A percentile compares a stretch with the other conserved stretches of the same genome.
phyloP scores from a whole-genome alignment of 2,329 filamentous ascomycete species.

The Neonectria sp. region DNA sequence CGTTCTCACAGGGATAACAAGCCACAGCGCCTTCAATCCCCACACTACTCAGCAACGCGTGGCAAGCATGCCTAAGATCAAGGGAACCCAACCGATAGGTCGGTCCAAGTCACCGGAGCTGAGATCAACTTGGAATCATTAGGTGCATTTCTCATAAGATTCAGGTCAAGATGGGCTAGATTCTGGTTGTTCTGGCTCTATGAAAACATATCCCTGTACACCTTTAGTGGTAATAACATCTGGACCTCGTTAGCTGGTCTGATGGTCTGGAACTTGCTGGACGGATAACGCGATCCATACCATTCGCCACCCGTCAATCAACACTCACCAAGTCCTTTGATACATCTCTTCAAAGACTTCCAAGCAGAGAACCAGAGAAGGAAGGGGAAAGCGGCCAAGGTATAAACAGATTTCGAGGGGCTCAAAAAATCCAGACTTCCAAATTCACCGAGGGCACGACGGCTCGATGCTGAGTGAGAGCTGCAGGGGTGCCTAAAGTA shows the following conservation, averaged over 20 bases:
- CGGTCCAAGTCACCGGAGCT: neutral
- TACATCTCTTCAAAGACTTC: neutral
- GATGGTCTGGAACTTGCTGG: neutral
- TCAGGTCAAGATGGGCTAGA: neutral
- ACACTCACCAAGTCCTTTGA: neutral
- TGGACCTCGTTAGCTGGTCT: neutral
- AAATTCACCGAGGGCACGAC: neutral
- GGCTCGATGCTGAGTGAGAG: neutral
- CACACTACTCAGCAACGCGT: neutral
- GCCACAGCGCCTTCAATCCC: neutral
- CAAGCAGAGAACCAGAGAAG: neutral
- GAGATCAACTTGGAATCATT: neutral
- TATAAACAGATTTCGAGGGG: no score
- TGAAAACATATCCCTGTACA: neutral
- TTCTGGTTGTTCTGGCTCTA: neutral
- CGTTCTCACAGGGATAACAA: neutral
- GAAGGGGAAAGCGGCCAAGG: no score
- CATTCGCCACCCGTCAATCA: neutral
- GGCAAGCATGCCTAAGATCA: neutral
- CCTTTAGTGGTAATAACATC: neutral
- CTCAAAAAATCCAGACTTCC: neutral
- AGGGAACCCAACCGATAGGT: no score
- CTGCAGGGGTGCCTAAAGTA: neutral
- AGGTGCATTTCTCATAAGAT: no score
- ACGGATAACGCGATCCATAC: slow-evolving; percentile 12